A percentile compares a stretch with the other conserved stretches of the same genome.
These are phyloP conservation scores for Gymnopilus junonius DNA, from an alignment of 768 basidiomycete species.

Conservation along the genomic window DNA sequence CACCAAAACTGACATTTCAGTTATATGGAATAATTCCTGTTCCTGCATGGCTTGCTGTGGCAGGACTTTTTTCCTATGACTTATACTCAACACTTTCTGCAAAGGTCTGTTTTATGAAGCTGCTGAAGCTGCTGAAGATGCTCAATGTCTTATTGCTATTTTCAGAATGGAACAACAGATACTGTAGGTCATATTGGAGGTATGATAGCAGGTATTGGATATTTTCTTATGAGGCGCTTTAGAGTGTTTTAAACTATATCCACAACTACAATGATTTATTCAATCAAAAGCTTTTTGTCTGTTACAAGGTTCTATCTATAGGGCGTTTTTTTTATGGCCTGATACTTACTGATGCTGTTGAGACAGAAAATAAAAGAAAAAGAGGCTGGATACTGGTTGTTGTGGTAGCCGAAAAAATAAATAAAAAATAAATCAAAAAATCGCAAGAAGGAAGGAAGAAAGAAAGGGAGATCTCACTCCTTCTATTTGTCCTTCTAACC, in stretches of 20 bases:
- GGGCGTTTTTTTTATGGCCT: no score
- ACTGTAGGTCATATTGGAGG: slow-evolving; percentile 75
- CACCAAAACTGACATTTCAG: slow-evolving; percentile 66
- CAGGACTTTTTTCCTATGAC: slow-evolving; percentile 70
- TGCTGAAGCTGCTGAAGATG: not conserved
- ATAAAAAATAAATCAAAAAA: no score
- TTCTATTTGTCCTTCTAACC: no score
- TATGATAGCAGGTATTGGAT: slow-evolving; percentile 61
- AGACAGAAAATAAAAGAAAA: no score
- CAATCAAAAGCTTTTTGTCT: no score
- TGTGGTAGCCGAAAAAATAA: no score
- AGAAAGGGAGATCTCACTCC: no score
- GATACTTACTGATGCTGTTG: no score
- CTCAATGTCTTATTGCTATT: not conserved
- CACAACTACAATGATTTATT: no score
- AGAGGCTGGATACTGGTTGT: no score
- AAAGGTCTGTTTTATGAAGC: slow-evolving; percentile 33
- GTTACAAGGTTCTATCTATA: no score
- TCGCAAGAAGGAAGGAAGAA: no score
- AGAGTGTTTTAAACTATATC: slow-evolving; percentile 30
- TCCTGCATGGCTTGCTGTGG: slow-evolving; percentile 77
- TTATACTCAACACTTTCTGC: slow-evolving; percentile 46
- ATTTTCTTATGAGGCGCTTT: slow-evolving; percentile 48
- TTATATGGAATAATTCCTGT: slow-evolving; percentile 80
- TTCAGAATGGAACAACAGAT: slow-evolving; percentile 56